Percentiles rank a stretch among this genome's conserved stretches.
Conservation (phyloP, 73 alveolate genomes). For the Breviolum minutum region DNA sequence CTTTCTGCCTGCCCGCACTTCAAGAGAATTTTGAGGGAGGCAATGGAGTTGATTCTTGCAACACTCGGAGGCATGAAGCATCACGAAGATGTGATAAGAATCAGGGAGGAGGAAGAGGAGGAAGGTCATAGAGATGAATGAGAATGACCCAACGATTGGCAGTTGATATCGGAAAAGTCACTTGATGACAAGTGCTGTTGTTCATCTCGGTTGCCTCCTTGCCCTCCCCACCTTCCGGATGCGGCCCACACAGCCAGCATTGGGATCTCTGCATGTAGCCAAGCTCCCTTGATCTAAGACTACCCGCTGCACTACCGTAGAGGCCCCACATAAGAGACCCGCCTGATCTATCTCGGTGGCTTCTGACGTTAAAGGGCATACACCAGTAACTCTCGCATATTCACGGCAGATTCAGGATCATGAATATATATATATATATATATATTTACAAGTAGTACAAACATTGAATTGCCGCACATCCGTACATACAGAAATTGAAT, state of each 20-base stretch:
- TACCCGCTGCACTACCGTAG: constrained; percentile 15
- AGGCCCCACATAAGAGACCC: not conserved
- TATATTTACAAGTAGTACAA: not conserved
- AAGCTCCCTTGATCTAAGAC: constrained; percentile 78
- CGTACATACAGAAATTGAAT: too few species aligned
- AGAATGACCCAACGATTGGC: too few species aligned
- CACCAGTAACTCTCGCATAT: not conserved
- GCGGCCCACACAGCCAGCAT: constrained; percentile 85
- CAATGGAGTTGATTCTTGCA: too few species aligned
- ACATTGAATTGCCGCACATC: too few species aligned
- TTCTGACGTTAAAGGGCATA: not conserved
- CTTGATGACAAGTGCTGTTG: too few species aligned
- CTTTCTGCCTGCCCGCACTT: not conserved
- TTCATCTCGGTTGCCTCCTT: not conserved
- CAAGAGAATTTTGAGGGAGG: too few species aligned
- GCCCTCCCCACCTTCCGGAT: constrained; percentile 43
- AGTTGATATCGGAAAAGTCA: too few species aligned
- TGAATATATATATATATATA: too few species aligned
- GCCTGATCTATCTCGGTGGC: not conserved
- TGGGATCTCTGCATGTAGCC: constrained; percentile 70
- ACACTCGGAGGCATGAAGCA: too few species aligned
- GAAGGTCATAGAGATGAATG: too few species aligned
- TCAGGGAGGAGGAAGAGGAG: too few species aligned
- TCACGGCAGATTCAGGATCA: not conserved
- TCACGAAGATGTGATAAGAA: too few species aligned